These are phyloP conservation scores for Polychytrium aggregatum DNA, from an alignment of 192 early-diverging fungal species.

Conservation along the genomic window DNA sequence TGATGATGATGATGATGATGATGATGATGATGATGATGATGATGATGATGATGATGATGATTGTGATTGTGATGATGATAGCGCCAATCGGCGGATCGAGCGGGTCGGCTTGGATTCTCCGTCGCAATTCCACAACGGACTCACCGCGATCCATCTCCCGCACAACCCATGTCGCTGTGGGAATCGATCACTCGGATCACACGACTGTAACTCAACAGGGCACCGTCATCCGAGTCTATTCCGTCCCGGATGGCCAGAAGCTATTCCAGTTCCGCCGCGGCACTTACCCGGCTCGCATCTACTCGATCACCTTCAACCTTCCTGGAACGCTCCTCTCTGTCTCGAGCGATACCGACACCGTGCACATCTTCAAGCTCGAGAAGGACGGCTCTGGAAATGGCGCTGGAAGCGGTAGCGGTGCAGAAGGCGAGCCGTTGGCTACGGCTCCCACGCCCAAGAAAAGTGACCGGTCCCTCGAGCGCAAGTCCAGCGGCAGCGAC, in stretches of 20 bases:
- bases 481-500: too few relatives aligned
- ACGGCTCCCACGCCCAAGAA: conserved; percentile 1
- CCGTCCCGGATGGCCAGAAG: conserved; percentile 70
- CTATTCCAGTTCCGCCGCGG: conserved; percentile 91
- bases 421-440: neutral
- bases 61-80: too few relatives aligned
- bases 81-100: too few relatives aligned
- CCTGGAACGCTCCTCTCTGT: conserved; percentile 61
- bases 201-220: conserved; percentile 33
- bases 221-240: conserved; percentile 92
- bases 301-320: conserved; percentile 79
- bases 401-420: neutral
- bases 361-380: conserved; percentile 82
- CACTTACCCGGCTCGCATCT: conserved; percentile 83
- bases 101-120: too few relatives aligned
- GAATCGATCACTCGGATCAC: too few relatives aligned
- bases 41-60: too few relatives aligned
- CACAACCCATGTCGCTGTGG: too few relatives aligned
- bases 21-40: too few relatives aligned
- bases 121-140: too few relatives aligned
- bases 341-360: conserved; percentile 86
- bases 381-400: neutral
- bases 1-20: too few relatives aligned
- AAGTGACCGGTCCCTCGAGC: neutral
- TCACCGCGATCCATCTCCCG: too few relatives aligned